Base-by-base conservation (phyloP, 441 rosid species). In the Mallotus japonicus region DNA sequence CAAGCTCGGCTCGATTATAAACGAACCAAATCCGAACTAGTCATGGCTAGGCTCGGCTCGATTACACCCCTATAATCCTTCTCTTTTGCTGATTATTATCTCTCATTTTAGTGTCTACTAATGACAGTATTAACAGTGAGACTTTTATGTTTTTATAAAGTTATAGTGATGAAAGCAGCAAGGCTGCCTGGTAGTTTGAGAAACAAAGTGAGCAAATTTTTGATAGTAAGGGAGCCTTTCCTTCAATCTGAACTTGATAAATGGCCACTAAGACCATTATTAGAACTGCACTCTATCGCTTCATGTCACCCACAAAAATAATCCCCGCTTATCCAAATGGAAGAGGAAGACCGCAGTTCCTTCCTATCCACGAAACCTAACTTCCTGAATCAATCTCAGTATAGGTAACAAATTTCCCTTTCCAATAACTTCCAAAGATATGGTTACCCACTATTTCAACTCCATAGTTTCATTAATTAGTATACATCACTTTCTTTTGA, bases 401-500 rank as follows among this genome's bases (percentile, higher is more conserved):
- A 75, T 59, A 80, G 88, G 73, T 82, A 83, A 62, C 89, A 70
- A 53, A 75, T 89, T 67, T 74, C 84, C 8, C 79, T 91, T n/a
- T 84, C 91, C n/a, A 85, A 78, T 86, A 85, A 91, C 64, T 86
- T 91, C 66, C 88, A 80, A 72, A 86, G 90, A 81, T 84, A 84
- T 71, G 93, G 95, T 8, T 87, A 89, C 75, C 74, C 95, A 76
- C 80, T 84, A 42, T 85, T 90, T 51, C 82, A 75, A 59, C 85
- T 87, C 69, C 85, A 85, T 5, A 58, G 67, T 20, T 87, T 91
- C 70, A 83, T 92, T 60, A 65, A 83, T 92, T 60, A 65, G 75
- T 5, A 79, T 58, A 69, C 83, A 85, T 80, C 80, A 6, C 16
- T 78, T 75, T 64, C 77, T 89, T 1, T 62, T 87, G 69, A 79